phyloP scores from a whole-genome alignment of 2,329 filamentous ascomycete genomes.

The Pyricularia sp. region DNA sequence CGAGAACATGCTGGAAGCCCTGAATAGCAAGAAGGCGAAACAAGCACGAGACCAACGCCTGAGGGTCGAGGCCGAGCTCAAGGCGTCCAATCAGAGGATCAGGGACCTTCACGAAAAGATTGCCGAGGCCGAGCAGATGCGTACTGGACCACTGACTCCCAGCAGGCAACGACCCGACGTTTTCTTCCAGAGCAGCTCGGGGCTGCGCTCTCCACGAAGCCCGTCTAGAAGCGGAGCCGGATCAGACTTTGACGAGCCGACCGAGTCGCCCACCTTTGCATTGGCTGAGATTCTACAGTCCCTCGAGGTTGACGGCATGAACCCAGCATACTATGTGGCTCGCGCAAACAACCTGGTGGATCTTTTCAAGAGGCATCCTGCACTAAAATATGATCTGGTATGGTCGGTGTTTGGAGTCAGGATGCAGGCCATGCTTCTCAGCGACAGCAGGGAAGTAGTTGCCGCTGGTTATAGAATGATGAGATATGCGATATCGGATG shows the following conservation, averaged over 20 bases:
- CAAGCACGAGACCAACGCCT: constrained; percentile 77
- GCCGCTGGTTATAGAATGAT: constrained; percentile 90
- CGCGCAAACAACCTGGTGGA: constrained; percentile 88
- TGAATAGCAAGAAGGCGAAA: constrained; percentile 90
- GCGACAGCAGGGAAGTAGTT: constrained; percentile 89
- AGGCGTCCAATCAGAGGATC: constrained; percentile 66
- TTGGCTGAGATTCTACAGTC: constrained; percentile 84
- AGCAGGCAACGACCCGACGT: constrained; percentile 38
- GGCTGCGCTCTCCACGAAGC: constrained; percentile 44
- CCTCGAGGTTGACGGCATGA: constrained; percentile 75
- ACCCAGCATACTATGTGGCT: constrained; percentile 88
- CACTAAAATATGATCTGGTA: constrained; percentile 88
- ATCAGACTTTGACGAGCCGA: constrained; percentile 52
- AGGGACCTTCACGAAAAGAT: constrained; percentile 48
- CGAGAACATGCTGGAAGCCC: constrained; percentile 91
- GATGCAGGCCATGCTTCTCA: constrained; percentile 91
- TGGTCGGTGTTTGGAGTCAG: constrained; percentile 91
- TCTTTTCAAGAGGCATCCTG: constrained; percentile 85
- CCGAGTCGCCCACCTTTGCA: constrained; percentile 83
- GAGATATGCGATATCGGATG: constrained; percentile 86
- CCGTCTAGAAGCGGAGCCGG: constrained; percentile 37
- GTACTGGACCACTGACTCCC: constrained; percentile 36
- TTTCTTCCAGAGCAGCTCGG: constrained; percentile 27
- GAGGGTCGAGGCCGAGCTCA: constrained; percentile 77
- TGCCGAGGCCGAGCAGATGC: constrained; percentile 42